These are phyloP conservation scores for Chimonanthus salicifolius DNA, from an alignment of 164 flowering plant genomes.

Conservation along the genomic window DNA sequence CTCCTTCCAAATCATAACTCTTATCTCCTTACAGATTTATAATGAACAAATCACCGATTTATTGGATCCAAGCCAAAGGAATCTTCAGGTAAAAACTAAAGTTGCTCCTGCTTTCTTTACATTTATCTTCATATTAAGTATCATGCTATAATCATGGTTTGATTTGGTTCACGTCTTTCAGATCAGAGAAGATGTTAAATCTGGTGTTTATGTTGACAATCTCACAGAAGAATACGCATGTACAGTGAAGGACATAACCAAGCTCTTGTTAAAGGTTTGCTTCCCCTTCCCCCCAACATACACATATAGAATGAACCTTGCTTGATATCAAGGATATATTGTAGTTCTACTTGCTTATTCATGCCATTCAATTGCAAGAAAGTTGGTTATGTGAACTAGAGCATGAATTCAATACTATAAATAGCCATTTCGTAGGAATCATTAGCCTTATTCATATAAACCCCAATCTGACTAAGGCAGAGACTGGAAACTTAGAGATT, in stretches of 20 bases:
- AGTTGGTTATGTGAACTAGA: too few relatives aligned
- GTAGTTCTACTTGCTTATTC: too few relatives aligned
- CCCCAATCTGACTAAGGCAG: too few relatives aligned
- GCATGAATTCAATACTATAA: too few relatives aligned
- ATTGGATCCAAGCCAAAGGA: conserved; percentile 73
- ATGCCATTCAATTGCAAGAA: too few relatives aligned
- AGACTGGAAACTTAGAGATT: too few relatives aligned
- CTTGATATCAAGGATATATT: too few relatives aligned
- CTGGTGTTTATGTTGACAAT: conserved; percentile 96
- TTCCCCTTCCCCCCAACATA: too few relatives aligned
- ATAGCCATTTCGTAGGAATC: too few relatives aligned
- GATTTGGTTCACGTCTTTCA: conserved; percentile 19
- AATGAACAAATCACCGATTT: conserved; percentile 98
- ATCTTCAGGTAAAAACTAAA: conserved; percentile 59
- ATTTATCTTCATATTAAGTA: not conserved
- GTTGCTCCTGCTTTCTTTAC: not conserved
- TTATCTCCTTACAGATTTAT: conserved; percentile 55
- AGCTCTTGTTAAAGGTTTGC: conserved; percentile 63
- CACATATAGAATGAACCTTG: too few relatives aligned
- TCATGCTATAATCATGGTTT: not conserved
- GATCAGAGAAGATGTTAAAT: conserved; percentile 93
- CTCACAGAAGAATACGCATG: conserved; percentile 68
- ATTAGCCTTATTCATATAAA: too few relatives aligned
- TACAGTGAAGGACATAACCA: conserved; percentile 62
- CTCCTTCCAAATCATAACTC: not conserved